phyloP scores from a whole-genome alignment of 2,329 filamentous ascomycete genomes.

The Scytalidium sp. region DNA sequence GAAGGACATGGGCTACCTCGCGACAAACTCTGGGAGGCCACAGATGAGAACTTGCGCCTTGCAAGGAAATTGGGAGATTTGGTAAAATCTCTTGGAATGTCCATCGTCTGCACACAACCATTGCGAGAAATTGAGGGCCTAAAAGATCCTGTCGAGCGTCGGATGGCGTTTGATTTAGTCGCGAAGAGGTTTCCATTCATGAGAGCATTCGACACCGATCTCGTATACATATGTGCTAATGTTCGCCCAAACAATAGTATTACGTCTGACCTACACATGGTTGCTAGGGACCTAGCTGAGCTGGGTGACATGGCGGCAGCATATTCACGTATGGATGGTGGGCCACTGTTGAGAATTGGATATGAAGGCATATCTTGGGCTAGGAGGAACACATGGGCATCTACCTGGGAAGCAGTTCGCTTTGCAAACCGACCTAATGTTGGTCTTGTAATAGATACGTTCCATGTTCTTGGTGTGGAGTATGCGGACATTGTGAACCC shows the following conservation, averaged over 20 bases:
- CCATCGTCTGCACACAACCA: constrained; percentile 30
- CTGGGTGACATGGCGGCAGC: constrained; percentile 29
- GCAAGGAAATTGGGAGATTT: constrained; percentile 26
- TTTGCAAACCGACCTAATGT: constrained; percentile 30
- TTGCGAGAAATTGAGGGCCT: constrained; percentile 29
- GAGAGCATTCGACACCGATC: constrained; percentile 31
- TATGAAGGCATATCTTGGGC: constrained; percentile 33
- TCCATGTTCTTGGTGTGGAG: constrained; percentile 30
- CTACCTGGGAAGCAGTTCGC: constrained; percentile 30
- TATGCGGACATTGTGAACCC: constrained; percentile 29
- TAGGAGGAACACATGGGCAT: constrained; percentile 29
- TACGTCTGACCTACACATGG: constrained; percentile 27
- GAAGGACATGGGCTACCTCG: constrained; percentile 23
- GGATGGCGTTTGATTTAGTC: constrained; percentile 21
- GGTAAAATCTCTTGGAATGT: constrained; percentile 28
- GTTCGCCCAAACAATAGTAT: constrained; percentile 27
- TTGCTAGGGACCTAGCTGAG: constrained; percentile 28
- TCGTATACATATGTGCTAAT: constrained; percentile 32
- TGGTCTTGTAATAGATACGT: constrained; percentile 29
- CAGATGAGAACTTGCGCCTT: constrained; percentile 21
- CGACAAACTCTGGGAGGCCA: constrained; percentile 27
- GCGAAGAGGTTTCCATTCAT: constrained; percentile 32
- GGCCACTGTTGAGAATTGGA: constrained; percentile 26
- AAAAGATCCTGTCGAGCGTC: constrained; percentile 25
- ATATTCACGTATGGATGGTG: constrained; percentile 25